Percentiles rank a stretch among this genome's conserved stretches.
These are phyloP conservation scores for Umbellularia californica DNA, from an alignment of 164 flowering plant genomes.

Conservation along the genomic window DNA sequence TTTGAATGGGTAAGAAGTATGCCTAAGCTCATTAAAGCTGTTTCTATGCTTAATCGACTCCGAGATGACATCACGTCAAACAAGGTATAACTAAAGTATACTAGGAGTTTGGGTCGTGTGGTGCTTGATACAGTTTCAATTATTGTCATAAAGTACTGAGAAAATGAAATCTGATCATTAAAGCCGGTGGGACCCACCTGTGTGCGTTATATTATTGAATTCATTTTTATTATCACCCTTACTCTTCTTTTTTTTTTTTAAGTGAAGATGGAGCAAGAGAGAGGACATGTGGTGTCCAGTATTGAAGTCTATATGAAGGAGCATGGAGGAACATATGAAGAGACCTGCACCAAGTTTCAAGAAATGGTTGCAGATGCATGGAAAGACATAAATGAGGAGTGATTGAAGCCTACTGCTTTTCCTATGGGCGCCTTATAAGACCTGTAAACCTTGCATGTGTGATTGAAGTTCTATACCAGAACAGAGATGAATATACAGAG, in stretches of 20 bases:
- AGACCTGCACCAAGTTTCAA: neutral
- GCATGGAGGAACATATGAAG: neutral
- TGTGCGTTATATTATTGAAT: too few relatives aligned
- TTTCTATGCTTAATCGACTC: neutral
- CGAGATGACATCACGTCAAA: neutral
- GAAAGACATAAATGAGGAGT: slow-evolving; percentile 2
- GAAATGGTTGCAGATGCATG: slow-evolving; percentile 1
- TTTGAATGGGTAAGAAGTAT: slow-evolving; percentile 25
- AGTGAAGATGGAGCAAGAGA: slow-evolving; percentile 10
- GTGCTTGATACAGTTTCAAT: too few relatives aligned
- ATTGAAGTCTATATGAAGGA: slow-evolving; percentile 8
- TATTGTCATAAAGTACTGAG: too few relatives aligned
- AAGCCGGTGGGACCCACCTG: too few relatives aligned
- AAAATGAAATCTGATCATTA: too few relatives aligned
- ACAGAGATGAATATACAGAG: slow-evolving; percentile 1
- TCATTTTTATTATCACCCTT: too few relatives aligned
- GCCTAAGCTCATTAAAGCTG: slow-evolving; percentile 14
- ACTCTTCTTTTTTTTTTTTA: neutral
- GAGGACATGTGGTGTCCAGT: slow-evolving; percentile 3
- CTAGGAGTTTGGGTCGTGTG: too few relatives aligned
- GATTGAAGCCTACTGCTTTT: neutral
- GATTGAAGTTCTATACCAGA: neutral
- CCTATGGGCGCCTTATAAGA: neutral
- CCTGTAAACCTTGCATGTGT: neutral
- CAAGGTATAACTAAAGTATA: neutral